These are phyloP conservation scores for Calvatia gigantea DNA, from an alignment of 768 basidiomycete species.

Conservation along the genomic window DNA sequence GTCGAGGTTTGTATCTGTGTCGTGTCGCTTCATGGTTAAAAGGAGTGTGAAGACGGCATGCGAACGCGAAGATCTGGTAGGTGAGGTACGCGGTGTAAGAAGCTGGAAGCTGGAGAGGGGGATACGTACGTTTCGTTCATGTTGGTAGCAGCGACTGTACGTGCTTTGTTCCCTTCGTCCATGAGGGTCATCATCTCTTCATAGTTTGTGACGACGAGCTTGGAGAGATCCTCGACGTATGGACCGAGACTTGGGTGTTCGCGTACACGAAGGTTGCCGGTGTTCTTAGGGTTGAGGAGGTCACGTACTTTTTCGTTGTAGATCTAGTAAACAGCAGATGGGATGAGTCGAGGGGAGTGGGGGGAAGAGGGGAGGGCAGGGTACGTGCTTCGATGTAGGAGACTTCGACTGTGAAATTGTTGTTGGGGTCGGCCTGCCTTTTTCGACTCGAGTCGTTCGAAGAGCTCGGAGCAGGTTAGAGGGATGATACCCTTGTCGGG, in stretches of 20 bases:
- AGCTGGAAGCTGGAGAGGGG: conserved; percentile 6
- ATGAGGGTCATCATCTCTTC: conserved; percentile 99
- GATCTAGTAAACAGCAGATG: conserved; percentile 46
- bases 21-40: conserved; percentile 88
- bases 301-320: conserved; percentile 99
- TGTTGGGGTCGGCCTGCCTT: conserved; percentile 57
- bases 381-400: conserved; percentile 86
- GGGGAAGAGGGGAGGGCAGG: neutral
- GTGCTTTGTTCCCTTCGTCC: conserved; percentile 99
- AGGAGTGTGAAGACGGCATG: conserved; percentile 98
- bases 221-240: conserved; percentile 98
- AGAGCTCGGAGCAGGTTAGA: conserved; percentile 90
- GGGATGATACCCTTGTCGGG: conserved; percentile 97
- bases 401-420: conserved; percentile 92
- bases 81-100: conserved; percentile 1
- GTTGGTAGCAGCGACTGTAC: conserved; percentile 97
- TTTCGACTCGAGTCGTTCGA: conserved; percentile 73
- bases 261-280: conserved; percentile 92
- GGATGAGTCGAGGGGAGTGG: neutral
- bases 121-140: conserved; percentile 93
- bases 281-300: conserved; percentile 94
- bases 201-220: conserved; percentile 87
- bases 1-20: conserved; percentile 79
- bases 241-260: conserved; percentile 96
- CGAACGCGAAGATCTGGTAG: conserved; percentile 81